Percentiles rank a stretch among this genome's conserved stretches.
phyloP scores from a whole-genome alignment of 2,329 filamentous ascomycete species.

The Colletotrichum caudatum region DNA sequence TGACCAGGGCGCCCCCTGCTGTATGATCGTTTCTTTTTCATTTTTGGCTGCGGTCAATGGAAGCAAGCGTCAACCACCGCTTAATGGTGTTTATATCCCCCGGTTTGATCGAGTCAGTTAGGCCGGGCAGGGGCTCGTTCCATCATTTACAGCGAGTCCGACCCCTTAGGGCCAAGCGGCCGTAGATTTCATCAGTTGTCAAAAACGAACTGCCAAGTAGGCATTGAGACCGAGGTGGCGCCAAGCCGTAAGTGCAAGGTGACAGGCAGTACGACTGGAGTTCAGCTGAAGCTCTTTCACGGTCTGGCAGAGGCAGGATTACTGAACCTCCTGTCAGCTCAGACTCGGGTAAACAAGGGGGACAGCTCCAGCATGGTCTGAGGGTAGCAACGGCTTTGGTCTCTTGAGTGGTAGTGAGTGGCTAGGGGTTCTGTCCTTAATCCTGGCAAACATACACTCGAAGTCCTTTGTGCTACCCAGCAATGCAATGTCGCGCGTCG shows the following conservation, averaged over 20 bases:
- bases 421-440: too few relatives aligned
- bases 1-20: conserved; percentile 5
- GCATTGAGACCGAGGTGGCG: conserved; percentile 5
- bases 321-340: neutral
- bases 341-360: conserved; percentile 22
- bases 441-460: neutral
- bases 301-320: conserved; percentile 2
- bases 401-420: neutral
- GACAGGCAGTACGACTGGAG: conserved; percentile 6
- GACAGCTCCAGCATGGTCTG: conserved; percentile 10
- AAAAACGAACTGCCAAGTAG: conserved; percentile 19
- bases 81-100: neutral
- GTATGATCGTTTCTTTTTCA: neutral
- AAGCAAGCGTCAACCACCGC: neutral
- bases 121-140: neutral
- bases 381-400: conserved; percentile 37
- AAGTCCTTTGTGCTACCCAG: neutral
- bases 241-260: conserved; percentile 34
- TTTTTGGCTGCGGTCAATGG: neutral
- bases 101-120: neutral
- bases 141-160: neutral
- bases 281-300: conserved; percentile 19
- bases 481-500: conserved; percentile 3
- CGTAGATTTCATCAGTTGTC: conserved; percentile 29
- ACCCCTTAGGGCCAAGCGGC: conserved; percentile 11